Base-by-base conservation (phyloP, 2,329 filamentous ascomycete species). In the Aspergillus sp. region DNA sequence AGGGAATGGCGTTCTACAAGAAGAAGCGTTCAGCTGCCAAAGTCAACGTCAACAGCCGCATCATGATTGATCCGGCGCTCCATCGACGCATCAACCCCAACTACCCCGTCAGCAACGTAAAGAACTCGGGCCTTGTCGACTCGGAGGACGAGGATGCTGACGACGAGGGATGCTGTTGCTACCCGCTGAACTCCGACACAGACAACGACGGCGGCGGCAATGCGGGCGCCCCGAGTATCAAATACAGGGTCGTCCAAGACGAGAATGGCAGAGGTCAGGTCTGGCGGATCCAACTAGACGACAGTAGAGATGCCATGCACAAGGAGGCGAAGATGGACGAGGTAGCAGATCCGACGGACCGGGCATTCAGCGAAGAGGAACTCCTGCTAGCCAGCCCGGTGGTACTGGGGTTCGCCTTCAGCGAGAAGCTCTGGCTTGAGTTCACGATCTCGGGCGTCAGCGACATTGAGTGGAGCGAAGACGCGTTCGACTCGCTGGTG, bases 391-490 rank as follows among this genome's bases (percentile, higher is more conserved):
- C 86, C 2, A 89, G 83, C 2, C 82, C 86, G 0, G 78, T 93
- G 1, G 83, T 93, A 0, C 71, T 93, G 2, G 88, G 86, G 0
- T 94, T 93, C 48, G 76, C 84, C 1, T 93, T 94, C 55, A 77
- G 75, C 1, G 85, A 93, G 59, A 94, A 93, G 61, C 68, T 85
- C 7, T 95, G 86, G 88, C 72, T 93, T 0, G 85, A 94, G 54
- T 86, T 94, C 48, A 79, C 78, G 0, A 79, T 95, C 13, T 83
- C 81, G 0, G 78, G 80, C 1, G 72, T 94, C 40, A 73, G 75
- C 27, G 82, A 93, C 3, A 89, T 94, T 40, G 71, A 78, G 22
- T 94, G 83, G 83, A 89, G 93, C 48, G 75, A 82, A 26, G 71
- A 76, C 10, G 86, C 86, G 0, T 94, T 91, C 59, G 75, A 82